A percentile compares a stretch with the other conserved stretches of the same genome.
phyloP scores from a whole-genome alignment of 805 yeast species.

The Wickerhamomyces xylosicus region DNA sequence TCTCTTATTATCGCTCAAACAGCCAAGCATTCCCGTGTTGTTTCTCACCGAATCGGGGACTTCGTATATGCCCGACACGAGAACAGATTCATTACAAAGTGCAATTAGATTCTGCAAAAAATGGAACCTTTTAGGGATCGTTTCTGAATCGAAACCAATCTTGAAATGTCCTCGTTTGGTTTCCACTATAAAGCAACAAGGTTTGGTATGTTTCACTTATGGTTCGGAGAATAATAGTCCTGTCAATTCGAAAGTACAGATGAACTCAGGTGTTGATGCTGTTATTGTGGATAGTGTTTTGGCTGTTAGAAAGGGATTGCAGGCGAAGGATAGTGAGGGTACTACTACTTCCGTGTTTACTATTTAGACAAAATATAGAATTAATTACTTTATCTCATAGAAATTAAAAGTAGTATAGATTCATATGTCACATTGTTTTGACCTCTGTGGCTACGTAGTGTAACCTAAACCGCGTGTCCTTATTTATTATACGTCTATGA shows the following conservation, averaged over 20 bases:
- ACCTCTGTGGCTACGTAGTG: too few species aligned
- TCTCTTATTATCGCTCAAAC: constrained; percentile 74
- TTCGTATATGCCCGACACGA: constrained; percentile 72
- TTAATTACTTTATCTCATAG: too few species aligned
- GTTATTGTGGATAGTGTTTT: constrained; percentile 94
- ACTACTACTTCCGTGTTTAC: constrained; percentile 3
- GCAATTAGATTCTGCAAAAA: constrained; percentile 84
- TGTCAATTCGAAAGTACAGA: constrained; percentile 70
- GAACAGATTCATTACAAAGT: constrained; percentile 82
- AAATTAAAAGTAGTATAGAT: too few species aligned
- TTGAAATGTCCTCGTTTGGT: constrained; percentile 87
- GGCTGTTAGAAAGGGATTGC: constrained; percentile 79
- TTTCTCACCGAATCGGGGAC: constrained; percentile 89
- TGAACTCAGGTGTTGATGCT: constrained; percentile 94
- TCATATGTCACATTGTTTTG: too few species aligned
- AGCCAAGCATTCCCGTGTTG: constrained; percentile 86
- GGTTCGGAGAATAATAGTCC: constrained; percentile 82
- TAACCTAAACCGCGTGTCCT: too few species aligned
- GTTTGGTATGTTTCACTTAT: constrained; percentile 88
- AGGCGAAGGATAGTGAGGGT: constrained; percentile 28
- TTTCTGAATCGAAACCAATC: constrained; percentile 78
- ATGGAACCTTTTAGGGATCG: constrained; percentile 90
- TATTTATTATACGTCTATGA: too few species aligned
- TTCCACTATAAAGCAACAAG: constrained; percentile 81
- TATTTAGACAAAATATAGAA: constrained; percentile 1